A percentile compares a stretch with the other conserved stretches of the same genome.
Evolutionary conservation across 257 asterid species (phyloP).

Genomic region (Solanum pimpinellifolium): DNA sequence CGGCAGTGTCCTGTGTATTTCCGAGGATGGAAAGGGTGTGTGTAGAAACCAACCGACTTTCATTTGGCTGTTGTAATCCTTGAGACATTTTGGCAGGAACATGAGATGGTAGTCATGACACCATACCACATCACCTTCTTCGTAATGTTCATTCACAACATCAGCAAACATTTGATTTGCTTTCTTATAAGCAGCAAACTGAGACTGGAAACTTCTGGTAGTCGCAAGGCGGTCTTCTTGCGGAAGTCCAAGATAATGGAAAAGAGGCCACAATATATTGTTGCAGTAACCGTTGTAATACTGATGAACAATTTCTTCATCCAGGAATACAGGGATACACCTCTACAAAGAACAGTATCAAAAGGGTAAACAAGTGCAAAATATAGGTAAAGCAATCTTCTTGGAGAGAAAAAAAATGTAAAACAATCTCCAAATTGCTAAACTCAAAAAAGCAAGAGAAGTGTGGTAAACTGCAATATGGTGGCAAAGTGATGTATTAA

Average conservation of each 20-base stretch:
- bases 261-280: slow-evolving; percentile 84
- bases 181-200: slow-evolving; percentile 73
- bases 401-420: neutral
- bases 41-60: slow-evolving; percentile 98
- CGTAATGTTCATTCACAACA: slow-evolving; percentile 62
- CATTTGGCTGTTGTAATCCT: slow-evolving; percentile 62
- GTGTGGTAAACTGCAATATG: neutral
- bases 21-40: slow-evolving; percentile 95
- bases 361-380: neutral
- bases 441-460: neutral
- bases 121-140: slow-evolving; percentile 94
- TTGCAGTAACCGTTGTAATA: slow-evolving; percentile 94
- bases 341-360: slow-evolving; percentile 32
- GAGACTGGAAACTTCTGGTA: slow-evolving; percentile 88
- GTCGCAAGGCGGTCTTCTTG: slow-evolving; percentile 94
- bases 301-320: slow-evolving; percentile 86
- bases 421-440: neutral
- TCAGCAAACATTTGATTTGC: slow-evolving; percentile 96
- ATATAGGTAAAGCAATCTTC: neutral
- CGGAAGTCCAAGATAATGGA: slow-evolving; percentile 92
- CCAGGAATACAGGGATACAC: slow-evolving; percentile 91
- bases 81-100: slow-evolving; percentile 83
- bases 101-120: slow-evolving; percentile 94
- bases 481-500: neutral
- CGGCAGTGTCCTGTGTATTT: slow-evolving; percentile 88